Percentiles rank a stretch among this genome's conserved stretches.
These are phyloP conservation scores for Ceratopteris richardii DNA, from an alignment of 75 land plant genomes.

Conservation along the genomic window DNA sequence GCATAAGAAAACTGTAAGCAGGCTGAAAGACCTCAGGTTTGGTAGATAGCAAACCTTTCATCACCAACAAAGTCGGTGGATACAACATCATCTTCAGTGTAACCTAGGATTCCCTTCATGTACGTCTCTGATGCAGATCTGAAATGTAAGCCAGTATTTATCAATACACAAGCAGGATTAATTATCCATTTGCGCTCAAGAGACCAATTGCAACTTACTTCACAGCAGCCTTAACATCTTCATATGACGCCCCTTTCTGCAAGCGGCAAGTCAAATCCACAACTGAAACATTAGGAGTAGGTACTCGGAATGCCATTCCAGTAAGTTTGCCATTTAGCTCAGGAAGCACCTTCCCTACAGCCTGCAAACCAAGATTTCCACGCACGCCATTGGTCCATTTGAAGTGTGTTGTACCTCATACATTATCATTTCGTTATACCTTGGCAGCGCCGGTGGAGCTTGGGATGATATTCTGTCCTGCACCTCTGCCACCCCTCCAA, in stretches of 20 bases:
- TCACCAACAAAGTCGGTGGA: slow-evolving; percentile 31
- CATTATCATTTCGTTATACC: slow-evolving; percentile 28
- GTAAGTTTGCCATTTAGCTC: slow-evolving; percentile 33
- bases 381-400: not conserved
- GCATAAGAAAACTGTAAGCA: not conserved
- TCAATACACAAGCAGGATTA: not conserved
- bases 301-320: slow-evolving; percentile 33
- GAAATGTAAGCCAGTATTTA: too few relatives aligned
- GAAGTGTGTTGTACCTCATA: not conserved
- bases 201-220: too few relatives aligned
- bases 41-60: not conserved
- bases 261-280: slow-evolving; percentile 28
- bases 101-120: slow-evolving; percentile 33
- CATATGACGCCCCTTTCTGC: slow-evolving; percentile 26
- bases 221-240: slow-evolving; percentile 25
- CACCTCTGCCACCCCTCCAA: slow-evolving; percentile 86
- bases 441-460: slow-evolving; percentile 90
- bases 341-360: slow-evolving; percentile 34
- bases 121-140: slow-evolving; percentile 18
- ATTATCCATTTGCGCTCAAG: too few relatives aligned
- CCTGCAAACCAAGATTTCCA: slow-evolving; percentile 13
- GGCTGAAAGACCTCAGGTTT: not conserved
- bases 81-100: slow-evolving; percentile 36
- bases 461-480: slow-evolving; percentile 71
- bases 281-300: slow-evolving; percentile 27